A percentile compares a stretch with the other conserved stretches of the same genome.
phyloP scores from a whole-genome alignment of 352 stramenopile species.

The Pythium diclinum region DNA sequence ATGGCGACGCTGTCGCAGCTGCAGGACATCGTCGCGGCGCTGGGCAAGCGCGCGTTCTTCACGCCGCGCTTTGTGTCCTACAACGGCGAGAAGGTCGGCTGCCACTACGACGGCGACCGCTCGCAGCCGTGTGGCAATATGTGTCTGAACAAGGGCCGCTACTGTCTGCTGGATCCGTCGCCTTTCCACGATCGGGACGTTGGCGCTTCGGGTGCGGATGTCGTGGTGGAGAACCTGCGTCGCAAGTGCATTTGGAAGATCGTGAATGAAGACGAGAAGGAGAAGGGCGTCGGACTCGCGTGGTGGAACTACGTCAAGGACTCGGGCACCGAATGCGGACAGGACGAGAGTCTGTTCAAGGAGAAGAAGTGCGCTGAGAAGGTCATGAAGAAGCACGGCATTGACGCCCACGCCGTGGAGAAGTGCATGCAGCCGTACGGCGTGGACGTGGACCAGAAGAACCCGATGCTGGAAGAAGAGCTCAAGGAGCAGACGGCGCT shows the following conservation, averaged over 20 bases:
- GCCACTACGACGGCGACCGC: conserved; percentile 65
- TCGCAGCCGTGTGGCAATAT: conserved; percentile 92
- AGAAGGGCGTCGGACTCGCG: conserved; percentile 83
- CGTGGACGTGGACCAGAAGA: conserved; percentile 80
- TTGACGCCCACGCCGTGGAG: conserved; percentile 86
- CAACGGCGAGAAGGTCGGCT: conserved; percentile 92
- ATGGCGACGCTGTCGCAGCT: conserved; percentile 76
- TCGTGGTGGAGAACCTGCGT: conserved; percentile 92
- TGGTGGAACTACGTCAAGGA: conserved; percentile 96
- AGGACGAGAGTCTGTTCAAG: conserved; percentile 83
- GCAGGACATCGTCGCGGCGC: conserved; percentile 71
- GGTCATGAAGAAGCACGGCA: conserved; percentile 86
- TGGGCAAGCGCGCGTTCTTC: conserved; percentile 93
- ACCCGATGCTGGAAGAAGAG: conserved; percentile 89
- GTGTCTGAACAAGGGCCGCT: conserved; percentile 96
- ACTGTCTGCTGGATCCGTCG: conserved; percentile 93
- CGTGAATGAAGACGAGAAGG: conserved; percentile 58
- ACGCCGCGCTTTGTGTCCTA: conserved; percentile 96
- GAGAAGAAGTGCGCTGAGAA: conserved; percentile 87
- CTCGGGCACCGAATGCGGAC: conserved; percentile 85
- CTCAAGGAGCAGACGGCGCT: conserved; percentile 86
- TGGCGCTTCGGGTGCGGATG: conserved; percentile 92
- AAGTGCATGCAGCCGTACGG: conserved; percentile 93
- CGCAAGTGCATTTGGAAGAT: conserved; percentile 95
- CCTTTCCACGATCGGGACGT: conserved; percentile 93